A percentile compares a stretch with the other conserved stretches of the same genome.
Evolutionary conservation across 2,329 filamentous ascomycete genomes (phyloP).

Genomic region (Fusarium cicatricum): DNA sequence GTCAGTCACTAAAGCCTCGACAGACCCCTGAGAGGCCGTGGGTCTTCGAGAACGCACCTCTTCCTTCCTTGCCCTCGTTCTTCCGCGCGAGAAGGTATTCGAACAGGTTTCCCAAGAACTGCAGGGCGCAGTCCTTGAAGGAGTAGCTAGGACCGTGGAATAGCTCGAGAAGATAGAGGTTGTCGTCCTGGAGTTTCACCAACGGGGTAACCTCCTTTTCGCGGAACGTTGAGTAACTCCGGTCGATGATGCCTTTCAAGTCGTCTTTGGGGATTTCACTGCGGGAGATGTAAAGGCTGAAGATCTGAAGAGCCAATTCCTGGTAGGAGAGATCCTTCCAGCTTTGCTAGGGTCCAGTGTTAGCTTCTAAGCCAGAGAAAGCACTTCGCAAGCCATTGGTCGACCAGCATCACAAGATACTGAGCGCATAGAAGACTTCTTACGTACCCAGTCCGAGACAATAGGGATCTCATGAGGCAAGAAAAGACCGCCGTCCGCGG

Average conservation of each 20-base stretch:
- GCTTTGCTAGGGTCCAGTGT: constrained; percentile 54
- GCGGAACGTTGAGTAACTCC: constrained; percentile 90
- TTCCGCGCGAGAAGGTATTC: constrained; percentile 86
- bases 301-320: constrained; percentile 84
- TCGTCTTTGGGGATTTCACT: constrained; percentile 61
- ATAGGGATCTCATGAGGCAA: constrained; percentile 81
- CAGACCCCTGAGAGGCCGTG: background rate
- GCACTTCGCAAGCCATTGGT: background rate
- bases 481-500: constrained; percentile 84
- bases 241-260: constrained; percentile 79
- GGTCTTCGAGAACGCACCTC: constrained; percentile 47
- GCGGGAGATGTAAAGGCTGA: constrained; percentile 84
- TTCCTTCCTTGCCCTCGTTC: constrained; percentile 63
- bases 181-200: constrained; percentile 64
- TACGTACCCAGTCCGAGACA: constrained; percentile 63
- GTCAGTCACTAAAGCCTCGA: constrained; percentile 25
- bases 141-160: constrained; percentile 97
- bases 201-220: constrained; percentile 77
- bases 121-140: constrained; percentile 89
- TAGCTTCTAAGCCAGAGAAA: background rate
- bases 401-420: fast-evolving
- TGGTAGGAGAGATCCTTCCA: constrained; percentile 84
- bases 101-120: constrained; percentile 96
- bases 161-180: constrained; percentile 83
- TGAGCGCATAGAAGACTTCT: constrained; percentile 55